Base-by-base conservation (phyloP, 2,329 filamentous ascomycete species). In the Fusarium circinatum region DNA sequence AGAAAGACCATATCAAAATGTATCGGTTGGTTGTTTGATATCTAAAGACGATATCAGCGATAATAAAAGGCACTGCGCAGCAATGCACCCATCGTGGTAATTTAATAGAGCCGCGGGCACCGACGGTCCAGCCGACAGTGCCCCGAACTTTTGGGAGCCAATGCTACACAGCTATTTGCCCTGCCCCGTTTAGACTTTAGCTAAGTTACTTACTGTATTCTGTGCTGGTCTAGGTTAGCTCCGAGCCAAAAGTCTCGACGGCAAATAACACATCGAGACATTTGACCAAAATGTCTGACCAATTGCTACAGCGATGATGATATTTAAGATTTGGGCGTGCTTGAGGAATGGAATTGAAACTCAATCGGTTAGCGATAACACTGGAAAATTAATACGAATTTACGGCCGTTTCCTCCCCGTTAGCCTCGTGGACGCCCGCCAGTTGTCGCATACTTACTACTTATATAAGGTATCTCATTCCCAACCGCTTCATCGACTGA, bases 361-460 rank as follows among this genome's bases (percentile, higher is more conserved):
- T 48, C 47, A 49, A n/a, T 49, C 7, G 17, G 0, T 36, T 36
- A 6, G 34, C 15, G 15, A 5, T 32, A n/a, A 22, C 22, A n/a
- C 28, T n/a, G 11, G 8, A 36, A 36, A 17, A 36, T 18, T 2
- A 36, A 36, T 36, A 18, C 17, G 34, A 36, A 36, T 36, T 18
- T 18, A 36, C 47, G 28, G 47, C 47, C 20, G 47, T 30, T 48
- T 22, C 4, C 18, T 28, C 32, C 32, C 32, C 32, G 32, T 36
- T 36, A 20, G 8, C 26, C 22, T 32, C 3, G 3, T 14, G 8
- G 5, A 18, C 22, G 47, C 47, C 22, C 28, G 15, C 47, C 8
- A 5, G 22, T 1, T 49, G 15, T 6, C 22, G 28, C 3, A 10
- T 7, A 36, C 1, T 10, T 0, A 2, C 5, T 10, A 36, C 0